Evolutionary conservation across 1,139 yeast genomes (phyloP).

Genomic region (Taphrina betulina): DNA sequence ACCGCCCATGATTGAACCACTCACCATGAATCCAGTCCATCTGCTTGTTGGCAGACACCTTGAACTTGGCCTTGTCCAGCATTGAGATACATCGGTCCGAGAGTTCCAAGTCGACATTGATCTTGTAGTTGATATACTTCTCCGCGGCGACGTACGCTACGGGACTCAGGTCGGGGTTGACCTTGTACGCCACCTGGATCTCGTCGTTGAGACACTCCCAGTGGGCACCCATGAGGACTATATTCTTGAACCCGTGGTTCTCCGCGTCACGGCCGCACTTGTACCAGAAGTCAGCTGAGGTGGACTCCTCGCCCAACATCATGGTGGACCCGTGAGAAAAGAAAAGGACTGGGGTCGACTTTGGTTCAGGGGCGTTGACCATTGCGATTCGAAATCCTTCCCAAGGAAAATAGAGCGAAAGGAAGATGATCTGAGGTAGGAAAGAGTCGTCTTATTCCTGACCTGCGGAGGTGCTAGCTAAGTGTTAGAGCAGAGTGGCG

Average conservation of each 20-base stretch:
- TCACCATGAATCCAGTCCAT: constrained; percentile 6
- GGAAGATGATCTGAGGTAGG: too few species aligned
- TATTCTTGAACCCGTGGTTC: not conserved
- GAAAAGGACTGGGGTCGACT: constrained; percentile 1
- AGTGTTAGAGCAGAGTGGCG: too few species aligned
- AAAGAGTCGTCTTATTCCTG: too few species aligned
- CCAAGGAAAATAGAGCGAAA: too few species aligned
- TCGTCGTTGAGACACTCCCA: constrained; percentile 4
- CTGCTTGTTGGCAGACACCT: not conserved
- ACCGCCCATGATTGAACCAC: too few species aligned
- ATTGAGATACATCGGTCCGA: not conserved
- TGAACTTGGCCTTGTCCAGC: not conserved
- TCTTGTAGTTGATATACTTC: constrained; percentile 1
- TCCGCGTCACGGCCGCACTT: not conserved
- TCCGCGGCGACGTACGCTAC: constrained; percentile 1
- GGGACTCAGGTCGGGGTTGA: not conserved
- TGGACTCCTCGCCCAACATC: constrained; percentile 6
- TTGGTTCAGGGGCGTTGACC: too few species aligned
- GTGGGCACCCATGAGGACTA: constrained; percentile 6
- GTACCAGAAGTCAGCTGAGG: constrained; percentile 1
- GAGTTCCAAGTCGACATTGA: not conserved
- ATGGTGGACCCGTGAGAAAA: constrained; percentile 4
- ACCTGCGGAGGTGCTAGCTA: too few species aligned
- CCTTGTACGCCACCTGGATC: constrained; percentile 3
- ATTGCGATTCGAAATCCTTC: too few species aligned